Evolutionary conservation across 108 stramenopile genomes (phyloP).

Genomic region (Phaeodactylum tricornutum): DNA sequence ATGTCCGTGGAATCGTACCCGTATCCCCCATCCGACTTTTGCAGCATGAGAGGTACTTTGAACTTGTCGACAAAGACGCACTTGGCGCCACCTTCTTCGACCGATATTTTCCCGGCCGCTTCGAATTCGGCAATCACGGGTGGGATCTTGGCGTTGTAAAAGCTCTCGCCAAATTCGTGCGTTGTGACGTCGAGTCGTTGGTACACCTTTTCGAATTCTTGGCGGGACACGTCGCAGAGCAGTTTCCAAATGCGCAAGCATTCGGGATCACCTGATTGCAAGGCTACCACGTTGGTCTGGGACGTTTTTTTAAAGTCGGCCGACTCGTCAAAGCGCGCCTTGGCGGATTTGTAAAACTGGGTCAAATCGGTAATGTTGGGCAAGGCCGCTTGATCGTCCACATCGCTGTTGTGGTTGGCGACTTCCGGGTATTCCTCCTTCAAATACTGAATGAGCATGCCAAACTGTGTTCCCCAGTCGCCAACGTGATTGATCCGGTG

Average conservation of each 20-base stretch:
- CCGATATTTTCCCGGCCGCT: conserved; percentile 40
- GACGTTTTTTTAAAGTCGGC: conserved; percentile 91
- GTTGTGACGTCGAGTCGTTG: conserved; percentile 88
- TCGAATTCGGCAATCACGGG: conserved; percentile 86
- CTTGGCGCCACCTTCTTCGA: conserved; percentile 91
- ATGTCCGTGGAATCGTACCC: conserved; percentile 99
- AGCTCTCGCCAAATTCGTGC: conserved; percentile 94
- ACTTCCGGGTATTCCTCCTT: conserved; percentile 88
- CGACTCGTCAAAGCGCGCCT: conserved; percentile 84
- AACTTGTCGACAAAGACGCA: conserved; percentile 82
- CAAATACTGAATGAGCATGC: conserved; percentile 98
- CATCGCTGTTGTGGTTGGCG: conserved; percentile 12
- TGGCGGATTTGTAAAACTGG: conserved; percentile 96
- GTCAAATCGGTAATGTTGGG: conserved; percentile 94
- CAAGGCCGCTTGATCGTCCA: conserved; percentile 12
- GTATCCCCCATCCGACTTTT: conserved; percentile 97
- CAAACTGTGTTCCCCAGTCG: conserved; percentile 99
- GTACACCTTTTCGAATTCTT: conserved; percentile 97
- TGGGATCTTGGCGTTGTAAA: conserved; percentile 98
- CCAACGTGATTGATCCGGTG: conserved; percentile 96
- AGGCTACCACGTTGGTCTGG: conserved; percentile 89
- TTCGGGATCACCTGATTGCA: conserved; percentile 92
- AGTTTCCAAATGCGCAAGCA: conserved; percentile 89
- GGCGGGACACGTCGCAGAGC: conserved; percentile 87
- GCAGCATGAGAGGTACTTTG: conserved; percentile 92